phyloP scores from a whole-genome alignment of 805 yeast species.

The Lipomyces sp. region DNA sequence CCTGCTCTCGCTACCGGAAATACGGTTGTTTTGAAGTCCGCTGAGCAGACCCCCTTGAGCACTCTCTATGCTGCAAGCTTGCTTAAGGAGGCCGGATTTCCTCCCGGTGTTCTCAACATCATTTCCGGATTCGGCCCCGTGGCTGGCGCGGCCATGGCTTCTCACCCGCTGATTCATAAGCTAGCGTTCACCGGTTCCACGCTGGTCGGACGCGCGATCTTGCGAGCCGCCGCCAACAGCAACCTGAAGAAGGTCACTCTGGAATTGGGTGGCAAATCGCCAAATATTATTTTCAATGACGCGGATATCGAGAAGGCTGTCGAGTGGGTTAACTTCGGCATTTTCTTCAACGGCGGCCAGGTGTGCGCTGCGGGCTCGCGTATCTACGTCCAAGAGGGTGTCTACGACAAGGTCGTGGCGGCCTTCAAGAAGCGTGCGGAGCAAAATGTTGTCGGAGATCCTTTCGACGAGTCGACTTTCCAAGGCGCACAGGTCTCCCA shows the following conservation, averaged over 20 bases:
- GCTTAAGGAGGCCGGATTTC: conserved; percentile 66
- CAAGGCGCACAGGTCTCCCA: conserved; percentile 92
- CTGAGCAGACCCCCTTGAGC: conserved; percentile 74
- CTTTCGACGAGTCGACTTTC: conserved; percentile 69
- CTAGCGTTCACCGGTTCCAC: conserved; percentile 95
- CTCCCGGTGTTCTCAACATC: conserved; percentile 71
- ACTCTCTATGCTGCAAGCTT: conserved; percentile 57
- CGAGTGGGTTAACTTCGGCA: conserved; percentile 70
- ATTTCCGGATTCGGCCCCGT: conserved; percentile 51
- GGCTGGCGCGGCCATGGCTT: conserved; percentile 75
- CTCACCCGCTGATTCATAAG: conserved; percentile 77
- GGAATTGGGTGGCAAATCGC: conserved; percentile 95
- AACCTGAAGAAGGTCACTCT: conserved; percentile 85
- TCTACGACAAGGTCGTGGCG: conserved; percentile 71
- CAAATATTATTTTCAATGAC: conserved; percentile 81
- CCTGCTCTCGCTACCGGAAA: conserved; percentile 83
- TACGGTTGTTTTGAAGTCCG: conserved; percentile 65
- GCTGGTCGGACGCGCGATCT: conserved; percentile 77
- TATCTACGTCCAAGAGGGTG: conserved; percentile 76
- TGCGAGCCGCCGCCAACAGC: conserved; percentile 72
- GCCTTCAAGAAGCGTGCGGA: conserved; percentile 55
- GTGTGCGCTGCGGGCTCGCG: conserved; percentile 94
- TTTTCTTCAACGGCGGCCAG: conserved; percentile 92
- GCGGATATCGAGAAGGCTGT: conserved; percentile 75
- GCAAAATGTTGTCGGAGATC: conserved; percentile 63